Base-by-base conservation (phyloP, 1,139 yeast genomes). In the Protomyces gravidus region DNA sequence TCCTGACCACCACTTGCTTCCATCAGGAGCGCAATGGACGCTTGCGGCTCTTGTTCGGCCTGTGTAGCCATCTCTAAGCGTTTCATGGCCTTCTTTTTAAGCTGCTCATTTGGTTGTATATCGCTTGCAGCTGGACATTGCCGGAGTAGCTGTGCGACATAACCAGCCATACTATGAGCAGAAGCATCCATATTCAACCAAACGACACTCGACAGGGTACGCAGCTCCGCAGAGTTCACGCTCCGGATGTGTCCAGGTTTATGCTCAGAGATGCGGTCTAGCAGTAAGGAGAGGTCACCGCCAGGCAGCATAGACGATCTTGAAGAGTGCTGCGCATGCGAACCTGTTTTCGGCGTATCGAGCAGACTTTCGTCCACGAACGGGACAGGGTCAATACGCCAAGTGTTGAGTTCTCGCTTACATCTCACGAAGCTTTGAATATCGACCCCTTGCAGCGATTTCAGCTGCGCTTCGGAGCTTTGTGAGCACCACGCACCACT, bases 311-410 rank as follows among this genome's bases (percentile, higher is more conserved):
- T 36, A 17, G 42, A 36, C 5, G 19, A n/a, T 4, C 21, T 4
- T 5, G 21, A 36, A 15, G 42, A 13, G 7, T 15, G 11, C 9
- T 15, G 13, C 5, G 17, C 21, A 15, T 13, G 15, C n/a, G 36
- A 5, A 7, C 36, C 36, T 13, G 36, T 13, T 5, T 13, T 36
- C 5, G 42, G 42, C 5, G 42, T 5, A 4, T n/a, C 19, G 23
- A 36, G 23, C 4, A 36, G 42, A 36, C 42, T 36, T 15, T 53
- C 58, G 39, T 45, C 58, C 33, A 33, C 32, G 27, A 53, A 45
- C 2, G 58, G 58, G 11, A 53, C 58, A 36, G 58, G 58, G 40
- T 53, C 58, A 23, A 53, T 30, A 19, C 48, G 58, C 58, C 58
- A 53, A 2, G 17, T 17, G 3, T 9, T 28, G 6, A 13, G 15